A percentile compares a stretch with the other conserved stretches of the same genome.
Evolutionary conservation across 2,329 filamentous ascomycete species (phyloP).

Genomic region (Xylariaceae sp.): DNA sequence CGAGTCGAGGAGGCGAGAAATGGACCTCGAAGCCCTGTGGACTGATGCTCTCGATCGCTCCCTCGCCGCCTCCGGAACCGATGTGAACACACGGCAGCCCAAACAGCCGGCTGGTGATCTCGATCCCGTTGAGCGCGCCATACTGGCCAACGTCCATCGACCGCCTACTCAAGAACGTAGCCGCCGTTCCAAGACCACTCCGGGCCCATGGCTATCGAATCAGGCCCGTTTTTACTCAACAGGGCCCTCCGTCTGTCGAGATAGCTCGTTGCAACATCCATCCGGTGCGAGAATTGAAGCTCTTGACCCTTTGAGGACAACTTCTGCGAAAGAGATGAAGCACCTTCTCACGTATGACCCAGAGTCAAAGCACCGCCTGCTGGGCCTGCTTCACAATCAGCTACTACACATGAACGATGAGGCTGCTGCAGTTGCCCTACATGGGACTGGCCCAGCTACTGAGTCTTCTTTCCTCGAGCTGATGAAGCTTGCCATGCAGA

Average conservation of each 20-base stretch:
- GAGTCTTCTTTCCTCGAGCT: slow-evolving; percentile 21
- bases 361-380: slow-evolving; percentile 25
- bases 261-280: neutral
- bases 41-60: slow-evolving; percentile 28
- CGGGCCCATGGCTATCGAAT: slow-evolving; percentile 10
- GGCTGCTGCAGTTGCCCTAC: slow-evolving; percentile 1
- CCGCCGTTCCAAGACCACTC: neutral
- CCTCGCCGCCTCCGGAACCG: slow-evolving; percentile 7
- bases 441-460: neutral
- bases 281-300: neutral
- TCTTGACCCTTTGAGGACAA: slow-evolving; percentile 13
- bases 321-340: slow-evolving; percentile 15
- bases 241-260: too few species aligned
- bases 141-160: slow-evolving; percentile 14
- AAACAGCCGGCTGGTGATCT: neutral
- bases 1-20: slow-evolving; percentile 49
- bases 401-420: slow-evolving; percentile 19
- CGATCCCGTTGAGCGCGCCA: slow-evolving; percentile 11
- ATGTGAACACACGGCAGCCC: neutral
- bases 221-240: slow-evolving; percentile 26
- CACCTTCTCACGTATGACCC: slow-evolving; percentile 22
- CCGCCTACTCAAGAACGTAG: slow-evolving; percentile 8
- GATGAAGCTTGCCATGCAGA: slow-evolving; percentile 26
- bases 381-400: slow-evolving; percentile 24
- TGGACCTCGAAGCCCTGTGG: slow-evolving; percentile 56